A percentile compares a stretch with the other conserved stretches of the same genome.
These are phyloP conservation scores for Castanopsis chinensis DNA, from an alignment of 306 rosid genomes.

Conservation along the genomic window DNA sequence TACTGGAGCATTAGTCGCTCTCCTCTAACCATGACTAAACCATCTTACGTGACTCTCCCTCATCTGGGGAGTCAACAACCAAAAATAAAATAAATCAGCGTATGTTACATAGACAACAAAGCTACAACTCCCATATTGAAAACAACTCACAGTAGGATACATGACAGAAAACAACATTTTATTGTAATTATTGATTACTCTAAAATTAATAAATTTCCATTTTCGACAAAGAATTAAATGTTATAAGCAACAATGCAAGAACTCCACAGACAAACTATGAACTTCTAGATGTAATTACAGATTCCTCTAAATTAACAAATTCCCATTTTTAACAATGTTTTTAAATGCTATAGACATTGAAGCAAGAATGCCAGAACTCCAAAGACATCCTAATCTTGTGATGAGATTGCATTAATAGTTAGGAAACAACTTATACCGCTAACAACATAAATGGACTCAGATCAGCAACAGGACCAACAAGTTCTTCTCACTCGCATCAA, in stretches of 20 bases:
- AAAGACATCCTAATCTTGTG: not conserved
- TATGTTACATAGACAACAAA: not conserved
- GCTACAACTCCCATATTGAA: not conserved
- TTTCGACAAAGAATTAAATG: not conserved
- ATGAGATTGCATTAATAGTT: not conserved
- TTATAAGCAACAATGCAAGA: not conserved
- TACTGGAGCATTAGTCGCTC: too few relatives aligned
- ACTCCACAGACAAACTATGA: not conserved
- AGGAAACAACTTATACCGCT: not conserved
- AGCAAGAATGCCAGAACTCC: not conserved
- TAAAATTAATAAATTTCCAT: not conserved
- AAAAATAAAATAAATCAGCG: not conserved
- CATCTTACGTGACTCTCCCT: too few relatives aligned
- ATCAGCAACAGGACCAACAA: not conserved
- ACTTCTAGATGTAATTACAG: not conserved
- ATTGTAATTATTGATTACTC: not conserved
- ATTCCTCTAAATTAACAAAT: not conserved
- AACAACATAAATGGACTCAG: not conserved
- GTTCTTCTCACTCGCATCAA: not conserved
- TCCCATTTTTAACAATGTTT: not conserved
- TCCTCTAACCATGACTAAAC: too few relatives aligned
- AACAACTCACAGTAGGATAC: not conserved
- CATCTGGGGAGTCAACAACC: too few relatives aligned
- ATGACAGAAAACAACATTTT: not conserved
- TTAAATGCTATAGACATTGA: not conserved